Evolutionary conservation across 768 basidiomycete species (phyloP).

Genomic region (Flagelloscypha sp.): DNA sequence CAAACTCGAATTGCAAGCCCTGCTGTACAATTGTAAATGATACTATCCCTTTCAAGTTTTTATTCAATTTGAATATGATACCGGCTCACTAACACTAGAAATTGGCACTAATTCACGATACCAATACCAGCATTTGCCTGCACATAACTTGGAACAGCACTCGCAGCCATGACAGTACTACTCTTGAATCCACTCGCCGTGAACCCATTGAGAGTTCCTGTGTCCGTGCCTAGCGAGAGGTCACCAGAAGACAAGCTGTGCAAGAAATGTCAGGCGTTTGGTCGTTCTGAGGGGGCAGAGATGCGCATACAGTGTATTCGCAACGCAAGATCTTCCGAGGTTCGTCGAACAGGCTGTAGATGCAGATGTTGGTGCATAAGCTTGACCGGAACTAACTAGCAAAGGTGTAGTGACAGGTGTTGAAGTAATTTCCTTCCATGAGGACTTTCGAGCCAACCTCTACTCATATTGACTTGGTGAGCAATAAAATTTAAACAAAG

Average conservation of each 20-base stretch:
- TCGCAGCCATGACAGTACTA: conserved; percentile 14
- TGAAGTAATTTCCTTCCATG: conserved; percentile 20
- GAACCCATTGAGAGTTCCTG: conserved; percentile 17
- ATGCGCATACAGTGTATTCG: conserved; percentile 10
- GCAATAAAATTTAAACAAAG: no score
- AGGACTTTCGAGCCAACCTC: conserved; percentile 17
- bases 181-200: conserved; percentile 14
- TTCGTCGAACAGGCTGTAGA: conserved; percentile 12
- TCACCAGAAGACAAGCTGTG: conserved; percentile 15
- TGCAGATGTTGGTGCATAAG: conserved; percentile 13
- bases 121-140: conserved; percentile 18
- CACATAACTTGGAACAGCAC: conserved; percentile 13
- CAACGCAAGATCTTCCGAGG: conserved; percentile 15
- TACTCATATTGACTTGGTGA: no score
- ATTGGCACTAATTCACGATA: conserved; percentile 14
- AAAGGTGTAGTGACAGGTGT: conserved; percentile 14
- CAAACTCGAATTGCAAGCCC: no score
- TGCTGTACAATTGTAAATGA: no score
- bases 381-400: conserved; percentile 14
- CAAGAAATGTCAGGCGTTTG: no score
- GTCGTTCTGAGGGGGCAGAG: no score
- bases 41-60: no score
- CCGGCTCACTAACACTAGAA: not conserved
- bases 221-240: conserved; percentile 14
- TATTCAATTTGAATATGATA: no score